phyloP scores from a whole-genome alignment of 2,329 filamentous ascomycete genomes.

The Cryoendolithus antarcticus region DNA sequence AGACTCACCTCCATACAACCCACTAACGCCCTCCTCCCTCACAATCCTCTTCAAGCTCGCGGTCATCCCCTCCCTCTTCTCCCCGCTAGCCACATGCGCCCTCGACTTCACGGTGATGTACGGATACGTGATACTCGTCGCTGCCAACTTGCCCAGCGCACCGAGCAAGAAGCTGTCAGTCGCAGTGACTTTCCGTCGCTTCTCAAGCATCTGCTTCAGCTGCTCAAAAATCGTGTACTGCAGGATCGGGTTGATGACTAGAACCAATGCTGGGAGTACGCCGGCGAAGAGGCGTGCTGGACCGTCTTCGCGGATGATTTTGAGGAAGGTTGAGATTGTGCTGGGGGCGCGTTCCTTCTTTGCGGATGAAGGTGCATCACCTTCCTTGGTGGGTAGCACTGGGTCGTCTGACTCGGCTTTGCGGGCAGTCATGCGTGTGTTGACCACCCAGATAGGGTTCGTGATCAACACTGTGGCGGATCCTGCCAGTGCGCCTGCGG shows the following conservation, averaged over 20 bases:
- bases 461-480: constrained; percentile 90
- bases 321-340: constrained; percentile 69
- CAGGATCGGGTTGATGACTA: constrained; percentile 95
- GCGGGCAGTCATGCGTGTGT: constrained; percentile 93
- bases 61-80: constrained; percentile 67
- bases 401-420: constrained; percentile 43
- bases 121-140: constrained; percentile 87
- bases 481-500: constrained; percentile 85
- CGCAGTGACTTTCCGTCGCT: constrained; percentile 62
- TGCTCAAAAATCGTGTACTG: constrained; percentile 99
- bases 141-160: constrained; percentile 85
- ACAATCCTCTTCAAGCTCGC: constrained; percentile 68
- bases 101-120: constrained; percentile 98
- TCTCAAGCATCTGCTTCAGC: constrained; percentile 83
- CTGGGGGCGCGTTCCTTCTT: constrained; percentile 43
- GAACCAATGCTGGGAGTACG: constrained; percentile 79
- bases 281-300: constrained; percentile 77
- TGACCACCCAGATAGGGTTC: constrained; percentile 98
- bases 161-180: constrained; percentile 82
- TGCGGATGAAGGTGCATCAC: constrained; percentile 23
- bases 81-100: constrained; percentile 79
- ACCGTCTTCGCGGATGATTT: constrained; percentile 73
- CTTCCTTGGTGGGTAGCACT: constrained; percentile 21
- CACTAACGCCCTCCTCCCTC: constrained; percentile 77
- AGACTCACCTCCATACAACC: constrained; percentile 78